Evolutionary conservation across 495 filamentous ascomycete genomes (phyloP), one percentile per base, ranked within the genome.

Genomic region (Podospora appendiculata): DNA sequence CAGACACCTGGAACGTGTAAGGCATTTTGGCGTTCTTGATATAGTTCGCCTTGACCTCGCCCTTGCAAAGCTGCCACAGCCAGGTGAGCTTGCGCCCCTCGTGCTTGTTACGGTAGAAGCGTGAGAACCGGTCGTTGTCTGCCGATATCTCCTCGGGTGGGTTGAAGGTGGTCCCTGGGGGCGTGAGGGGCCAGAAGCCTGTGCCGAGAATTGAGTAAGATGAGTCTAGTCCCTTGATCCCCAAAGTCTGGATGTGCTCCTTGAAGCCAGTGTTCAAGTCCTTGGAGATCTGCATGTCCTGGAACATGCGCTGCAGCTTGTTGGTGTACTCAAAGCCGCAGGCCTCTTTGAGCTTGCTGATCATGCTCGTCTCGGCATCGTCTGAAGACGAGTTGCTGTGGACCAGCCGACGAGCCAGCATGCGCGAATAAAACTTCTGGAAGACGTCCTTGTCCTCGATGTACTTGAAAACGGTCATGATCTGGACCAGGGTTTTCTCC

Each of bases 381-480:
- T 95, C 90, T 12, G 92, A 96, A 2, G 92, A 91, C 1, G 93
- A 96, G 61, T 83, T 95, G 68, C 84, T 86, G 65, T 96, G 90
- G 8, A 99, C 94, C 50, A 99, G 73, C 53, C 93, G 88, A 67
- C 95, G 90, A 45, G 93, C 94, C 55, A 99, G 73, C 85, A 91
- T 93, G 46, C 92, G 88, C 8, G 94, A 94, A 70, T 99, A 99
- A 71, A 96, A 97, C 67, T 96, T 97, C 70, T 97, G 94, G 78
- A 97, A 99, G 7, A 99, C 93, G 67, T 99, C 93, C 73, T 97
- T 97, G 71, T 99, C 93, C 62, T 99, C 94, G 58, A 99, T 96
- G 72, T 97, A 99, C 70, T 99, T 99, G 82, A 99, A 99, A 38
- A 97, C 89, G 2, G 90, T 96, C 93, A 99, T 99, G 61, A 99